Percentiles rank a stretch among this genome's conserved stretches.
Evolutionary conservation across 345 rosid species (phyloP).

Genomic region (Salix brachista): DNA sequence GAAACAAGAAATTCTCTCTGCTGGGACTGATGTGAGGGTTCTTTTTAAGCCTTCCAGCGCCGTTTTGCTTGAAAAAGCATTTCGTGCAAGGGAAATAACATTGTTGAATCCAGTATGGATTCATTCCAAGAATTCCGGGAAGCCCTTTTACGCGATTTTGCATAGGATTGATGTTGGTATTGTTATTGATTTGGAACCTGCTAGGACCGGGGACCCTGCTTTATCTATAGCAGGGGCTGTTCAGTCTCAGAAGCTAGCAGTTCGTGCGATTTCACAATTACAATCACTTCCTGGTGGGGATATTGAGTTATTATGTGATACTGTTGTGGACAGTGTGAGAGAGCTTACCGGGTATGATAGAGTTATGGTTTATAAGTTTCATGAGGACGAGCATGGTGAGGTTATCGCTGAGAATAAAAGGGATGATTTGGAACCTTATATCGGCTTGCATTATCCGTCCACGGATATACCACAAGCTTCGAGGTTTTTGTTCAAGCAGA

Average conservation of each 20-base stretch:
- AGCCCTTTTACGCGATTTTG: conserved; percentile 81
- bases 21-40: conserved; percentile 72
- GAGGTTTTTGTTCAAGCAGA: conserved; percentile 88
- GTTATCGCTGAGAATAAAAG: conserved; percentile 89
- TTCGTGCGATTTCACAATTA: conserved; percentile 81
- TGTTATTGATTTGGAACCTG: conserved; percentile 95
- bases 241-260: conserved; percentile 92
- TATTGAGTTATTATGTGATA: conserved; percentile 75
- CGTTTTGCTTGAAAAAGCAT: conserved; percentile 68
- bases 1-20: conserved; percentile 49
- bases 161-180: conserved; percentile 94
- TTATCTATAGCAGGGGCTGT: conserved; percentile 96
- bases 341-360: conserved; percentile 91
- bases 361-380: conserved; percentile 97
- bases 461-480: conserved; percentile 98
- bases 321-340: conserved; percentile 83
- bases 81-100: conserved; percentile 87
- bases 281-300: conserved; percentile 97
- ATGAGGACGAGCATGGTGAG: conserved; percentile 99
- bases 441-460: conserved; percentile 94
- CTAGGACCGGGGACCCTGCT: conserved; percentile 91
- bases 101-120: conserved; percentile 85
- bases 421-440: conserved; percentile 78
- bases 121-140: conserved; percentile 76
- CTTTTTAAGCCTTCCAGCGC: conserved; percentile 60